These are phyloP conservation scores for Phaeoacremonium minimum DNA, from an alignment of 2,329 filamentous ascomycete species.

Conservation along the genomic window DNA sequence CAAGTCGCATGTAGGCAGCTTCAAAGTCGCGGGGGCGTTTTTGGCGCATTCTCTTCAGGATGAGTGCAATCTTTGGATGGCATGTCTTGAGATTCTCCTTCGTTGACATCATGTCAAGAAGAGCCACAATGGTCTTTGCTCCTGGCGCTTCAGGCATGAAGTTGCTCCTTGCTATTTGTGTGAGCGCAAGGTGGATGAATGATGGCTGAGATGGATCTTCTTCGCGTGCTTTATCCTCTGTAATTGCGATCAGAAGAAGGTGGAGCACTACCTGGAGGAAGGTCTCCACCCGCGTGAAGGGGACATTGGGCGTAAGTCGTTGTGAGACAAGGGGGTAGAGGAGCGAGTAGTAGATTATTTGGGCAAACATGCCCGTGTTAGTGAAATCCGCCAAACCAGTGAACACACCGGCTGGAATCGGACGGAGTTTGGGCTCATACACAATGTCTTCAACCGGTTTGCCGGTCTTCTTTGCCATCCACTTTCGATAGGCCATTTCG, in stretches of 20 bases:
- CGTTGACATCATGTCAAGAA: conserved; percentile 57
- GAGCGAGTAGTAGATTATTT: conserved; percentile 84
- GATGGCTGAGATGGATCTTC: conserved; percentile 51
- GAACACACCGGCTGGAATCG: conserved; percentile 75
- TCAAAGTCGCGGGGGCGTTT: conserved; percentile 73
- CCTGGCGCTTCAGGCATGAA: conserved; percentile 52
- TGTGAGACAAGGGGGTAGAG: conserved; percentile 72
- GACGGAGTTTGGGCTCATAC: conserved; percentile 79
- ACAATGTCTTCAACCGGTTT: conserved; percentile 79
- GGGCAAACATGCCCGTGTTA: conserved; percentile 77
- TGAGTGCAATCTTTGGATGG: conserved; percentile 77
- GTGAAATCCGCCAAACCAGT: conserved; percentile 74
- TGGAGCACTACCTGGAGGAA: conserved; percentile 91
- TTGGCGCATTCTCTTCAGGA: conserved; percentile 81
- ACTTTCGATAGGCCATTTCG: conserved; percentile 81
- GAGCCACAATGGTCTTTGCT: conserved; percentile 58
- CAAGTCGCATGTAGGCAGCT: conserved; percentile 57
- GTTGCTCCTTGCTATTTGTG: conserved; percentile 56
- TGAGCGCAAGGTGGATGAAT: conserved; percentile 70
- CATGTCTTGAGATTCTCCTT: conserved; percentile 78
- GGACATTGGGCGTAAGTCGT: conserved; percentile 67
- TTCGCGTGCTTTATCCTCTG: conserved; percentile 69
- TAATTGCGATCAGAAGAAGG: conserved; percentile 76
- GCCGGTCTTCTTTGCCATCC: conserved; percentile 82
- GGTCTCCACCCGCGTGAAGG: conserved; percentile 78